Percentiles rank a stretch among this genome's conserved stretches.
phyloP scores from a whole-genome alignment of 208 protist species.

The Crithidia thermophila region DNA sequence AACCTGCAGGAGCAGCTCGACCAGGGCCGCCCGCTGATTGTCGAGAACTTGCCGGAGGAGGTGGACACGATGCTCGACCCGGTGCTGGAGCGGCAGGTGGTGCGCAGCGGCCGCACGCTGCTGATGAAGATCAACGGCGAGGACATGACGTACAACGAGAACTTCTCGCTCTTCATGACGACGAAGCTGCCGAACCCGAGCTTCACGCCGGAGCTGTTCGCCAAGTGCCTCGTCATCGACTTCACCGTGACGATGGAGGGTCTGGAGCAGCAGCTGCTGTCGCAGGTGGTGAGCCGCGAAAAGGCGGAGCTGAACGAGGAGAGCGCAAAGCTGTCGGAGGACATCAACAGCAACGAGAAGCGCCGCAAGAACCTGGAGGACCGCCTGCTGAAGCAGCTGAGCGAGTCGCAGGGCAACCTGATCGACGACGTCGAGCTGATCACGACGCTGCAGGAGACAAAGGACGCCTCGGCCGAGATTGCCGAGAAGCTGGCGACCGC shows the following conservation, averaged over 20 bases:
- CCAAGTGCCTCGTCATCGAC: slow-evolving; percentile 98
- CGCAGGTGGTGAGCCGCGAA: slow-evolving; percentile 96
- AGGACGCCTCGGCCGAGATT: slow-evolving; percentile 97
- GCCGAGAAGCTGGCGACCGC: slow-evolving; percentile 96
- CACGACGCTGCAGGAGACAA: slow-evolving; percentile 96
- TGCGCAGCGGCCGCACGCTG: slow-evolving; percentile 76
- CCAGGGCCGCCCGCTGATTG: slow-evolving; percentile 88
- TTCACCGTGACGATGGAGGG: slow-evolving; percentile 99
- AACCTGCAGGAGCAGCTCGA: slow-evolving; percentile 95
- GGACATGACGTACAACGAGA: slow-evolving; percentile 93
- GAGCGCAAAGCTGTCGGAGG: slow-evolving; percentile 95
- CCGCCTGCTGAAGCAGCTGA: slow-evolving; percentile 95
- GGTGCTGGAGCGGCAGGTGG: slow-evolving; percentile 97
- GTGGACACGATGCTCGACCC: slow-evolving; percentile 98
- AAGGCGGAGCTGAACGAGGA: slow-evolving; percentile 98
- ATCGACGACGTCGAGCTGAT: slow-evolving; percentile 96
- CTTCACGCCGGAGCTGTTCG: slow-evolving; percentile 98
- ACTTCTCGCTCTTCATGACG: slow-evolving; percentile 97
- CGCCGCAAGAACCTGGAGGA: slow-evolving; percentile 94
- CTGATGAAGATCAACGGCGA: slow-evolving; percentile 94
- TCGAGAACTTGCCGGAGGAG: slow-evolving; percentile 98
- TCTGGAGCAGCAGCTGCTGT: slow-evolving; percentile 97
- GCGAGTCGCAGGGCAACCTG: slow-evolving; percentile 93
- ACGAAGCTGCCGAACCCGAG: slow-evolving; percentile 98
- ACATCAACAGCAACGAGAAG: slow-evolving; percentile 97